Base-by-base conservation (phyloP, 169 alveolate species). In the Blepharisma undulans region DNA sequence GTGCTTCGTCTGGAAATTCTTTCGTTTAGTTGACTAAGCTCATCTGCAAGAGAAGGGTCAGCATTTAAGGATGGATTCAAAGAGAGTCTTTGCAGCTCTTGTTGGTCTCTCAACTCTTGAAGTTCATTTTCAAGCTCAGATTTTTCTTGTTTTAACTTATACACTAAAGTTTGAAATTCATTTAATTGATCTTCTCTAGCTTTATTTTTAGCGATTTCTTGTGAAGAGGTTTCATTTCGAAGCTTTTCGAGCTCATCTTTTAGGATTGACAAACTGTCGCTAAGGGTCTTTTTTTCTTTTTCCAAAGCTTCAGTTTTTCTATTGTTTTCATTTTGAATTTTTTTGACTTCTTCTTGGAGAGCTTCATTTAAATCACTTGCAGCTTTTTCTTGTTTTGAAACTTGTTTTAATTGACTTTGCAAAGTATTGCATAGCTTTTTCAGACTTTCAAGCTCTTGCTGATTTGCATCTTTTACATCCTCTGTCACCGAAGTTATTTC, bases 91-190 rank as follows among this genome's bases (percentile, higher is more conserved):
- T 27, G 25, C 25, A 78, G 29, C 18, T 78, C 61, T 4, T 27
- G 29, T 21, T 78, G 86, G 86, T 78, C 86, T 32, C 30, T 27
- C 21, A 78, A 61, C 14, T 78, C 86, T 78, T 78, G 86, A 12
- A 78, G 34, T 4, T 27, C 60, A 7, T 78, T 78, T 78, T 78
- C 86, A 21, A 78, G 60, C 25, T 78, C 86, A 21, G 60, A 27
- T 12, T 78, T 78, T 78, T 78, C 86, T 78, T 78, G 86, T 78
- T 78, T 78, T 78, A 78, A n/a, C 12, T 25, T 36, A 14, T 27
- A 32, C 7, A 78, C 25, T 29, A 27, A 34, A 32, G 29, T 21
- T 78, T 78, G 86, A 21, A 78, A 32, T 29, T 78, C 86, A 21
- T 25, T 21, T 29, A 78, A 27, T 25, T 27, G 29, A 7, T 14